Evolutionary conservation across 2,329 filamentous ascomycete genomes (phyloP), one percentile per base, ranked within the genome.

Genomic region (Aureobasidium sp.): DNA sequence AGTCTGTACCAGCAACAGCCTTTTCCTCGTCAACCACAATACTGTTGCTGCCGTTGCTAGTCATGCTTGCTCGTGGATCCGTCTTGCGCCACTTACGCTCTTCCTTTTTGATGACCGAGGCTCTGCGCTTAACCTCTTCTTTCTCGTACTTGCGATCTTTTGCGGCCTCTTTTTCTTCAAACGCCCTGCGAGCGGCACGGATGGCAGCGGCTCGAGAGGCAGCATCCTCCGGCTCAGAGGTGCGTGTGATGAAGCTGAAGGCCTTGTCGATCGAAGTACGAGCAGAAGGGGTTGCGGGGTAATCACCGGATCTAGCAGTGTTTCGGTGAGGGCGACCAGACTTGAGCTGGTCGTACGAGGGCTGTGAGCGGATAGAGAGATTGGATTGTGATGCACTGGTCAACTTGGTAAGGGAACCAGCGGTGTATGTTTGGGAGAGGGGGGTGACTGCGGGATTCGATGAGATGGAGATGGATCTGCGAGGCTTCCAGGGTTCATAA

Each of bases 81-180:
- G 75, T 75, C 63, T 73, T 75, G 60, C 74, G 71, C 19, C 72
- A 66, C 60, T 77, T 70, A 4, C 69, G 67, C 60, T 76, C 73
- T 31, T 75, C 73, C 61, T 69, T 73, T 64, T 77, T 80, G 29
- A 70, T 70, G 53, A 79, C 70, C 67, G 75, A 68, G 73, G 80
- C 61, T 31, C 70, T 69, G 49, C 75, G 75, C 73, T 73, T 81
- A 61, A 74, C 67, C 49, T 74, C 77, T 59, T 82, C 80, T 65
- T 79, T 76, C 66, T 83, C 79, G 47, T 77, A 71, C 65, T 81
- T 81, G 53, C 74, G 77, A 59, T 77, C 77, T 65, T 84, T 84
- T 37, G 77, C 79, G 4, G 78, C 80, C 70, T 84, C 81, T 64
- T 82, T 81, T 64, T 84, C 80, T 61, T 81, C 76, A 67, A 84